These are phyloP conservation scores for Leishmania martiniquensis DNA, from an alignment of 208 protist species.

Conservation along the genomic window DNA sequence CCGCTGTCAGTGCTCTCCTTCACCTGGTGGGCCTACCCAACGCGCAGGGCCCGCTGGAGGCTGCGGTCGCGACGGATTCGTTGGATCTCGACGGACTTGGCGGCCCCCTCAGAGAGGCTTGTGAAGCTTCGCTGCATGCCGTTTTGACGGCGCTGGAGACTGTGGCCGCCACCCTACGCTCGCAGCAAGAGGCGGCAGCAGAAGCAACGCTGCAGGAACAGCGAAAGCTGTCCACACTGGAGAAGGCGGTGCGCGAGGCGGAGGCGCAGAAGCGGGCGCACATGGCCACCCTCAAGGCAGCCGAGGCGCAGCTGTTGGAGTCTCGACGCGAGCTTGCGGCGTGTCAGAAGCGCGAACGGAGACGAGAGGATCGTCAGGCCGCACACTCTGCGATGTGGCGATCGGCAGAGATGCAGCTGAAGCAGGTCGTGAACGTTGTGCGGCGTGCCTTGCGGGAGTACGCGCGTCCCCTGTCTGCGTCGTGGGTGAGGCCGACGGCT, in stretches of 20 bases:
- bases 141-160: background rate
- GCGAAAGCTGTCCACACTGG: constrained; percentile 1
- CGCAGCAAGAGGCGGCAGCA: background rate
- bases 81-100: background rate
- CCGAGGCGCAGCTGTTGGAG: constrained; percentile 14
- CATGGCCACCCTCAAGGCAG: background rate
- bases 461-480: background rate
- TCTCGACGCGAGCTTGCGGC: constrained; percentile 1
- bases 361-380: constrained; percentile 4
- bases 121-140: background rate
- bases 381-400: background rate
- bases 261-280: constrained; percentile 11
- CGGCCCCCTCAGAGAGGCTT: background rate
- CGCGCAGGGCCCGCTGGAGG: background rate
- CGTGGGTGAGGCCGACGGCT: background rate
- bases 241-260: constrained; percentile 12
- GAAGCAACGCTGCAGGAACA: background rate
- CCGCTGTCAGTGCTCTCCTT: background rate
- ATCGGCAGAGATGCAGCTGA: background rate
- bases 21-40: background rate
- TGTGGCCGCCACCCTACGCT: background rate
- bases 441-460: constrained; percentile 13
- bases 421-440: background rate
- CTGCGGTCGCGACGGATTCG: background rate
- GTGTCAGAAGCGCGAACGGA: constrained; percentile 14